Base-by-base conservation (phyloP, 352 stramenopile genomes). In the Globisporangium nunn region DNA sequence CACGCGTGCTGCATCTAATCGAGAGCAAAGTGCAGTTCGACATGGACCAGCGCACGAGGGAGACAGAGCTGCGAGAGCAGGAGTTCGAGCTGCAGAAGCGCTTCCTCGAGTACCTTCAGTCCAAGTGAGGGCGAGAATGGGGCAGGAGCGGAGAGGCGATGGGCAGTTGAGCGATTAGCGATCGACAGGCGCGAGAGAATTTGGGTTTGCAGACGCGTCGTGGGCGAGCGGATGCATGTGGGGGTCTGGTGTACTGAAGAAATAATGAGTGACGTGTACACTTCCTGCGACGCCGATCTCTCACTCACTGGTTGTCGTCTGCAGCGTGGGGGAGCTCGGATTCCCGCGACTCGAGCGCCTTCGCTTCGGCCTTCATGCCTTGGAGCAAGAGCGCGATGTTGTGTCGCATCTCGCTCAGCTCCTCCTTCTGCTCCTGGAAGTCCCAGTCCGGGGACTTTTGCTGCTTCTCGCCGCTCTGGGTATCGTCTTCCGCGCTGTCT, bases 1-100 rank as follows among this genome's bases (percentile, higher is more conserved):
- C 70, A 23, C 72, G 78, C 7, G 67, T 93, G 35, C 61, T 93
- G 47, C 68, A 79, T 51, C 66, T 93, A 7, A 85, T 93, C 46
- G 78, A 93, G 61, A 81, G 68, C 52, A 93, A 93, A 58, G 79
- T 91, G 40, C 74, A 87, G 52, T 88, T 93, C 58, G 83, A 93
- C 58, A 88, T 87, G 74, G 75, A 89, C 44, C 83, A 93, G 54
- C 77, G 77, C 15, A 63, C 77, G 43, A 86, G 85, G 55, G 83
- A 93, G 48, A 83, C 77, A 41, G 75, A 89, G 58, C 67, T 91
- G 50, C 79, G 81, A 46, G 77, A 90, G 29, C 78, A 90, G 49
- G 83, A 93, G 64, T 78, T 91, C 60, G 78, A 90, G 65, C 54
- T 93, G 30, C 83, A 93, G 52, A 88, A 89, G 64, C 75, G 78